Base-by-base conservation (phyloP, 495 filamentous ascomycete genomes). In the Daldinia decipiens region DNA sequence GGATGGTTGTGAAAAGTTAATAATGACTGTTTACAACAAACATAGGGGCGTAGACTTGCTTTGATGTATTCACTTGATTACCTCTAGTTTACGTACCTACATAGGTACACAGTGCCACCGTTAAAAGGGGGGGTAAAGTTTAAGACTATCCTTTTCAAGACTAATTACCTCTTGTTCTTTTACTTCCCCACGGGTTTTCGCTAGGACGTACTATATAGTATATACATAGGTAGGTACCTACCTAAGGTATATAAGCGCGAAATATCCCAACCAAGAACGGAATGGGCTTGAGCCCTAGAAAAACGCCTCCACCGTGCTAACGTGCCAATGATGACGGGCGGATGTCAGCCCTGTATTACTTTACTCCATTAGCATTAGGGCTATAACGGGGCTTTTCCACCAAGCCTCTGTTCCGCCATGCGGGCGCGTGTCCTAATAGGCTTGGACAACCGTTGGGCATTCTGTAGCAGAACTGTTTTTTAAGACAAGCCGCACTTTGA, bases 321-420 rank as follows among this genome's bases (percentile, higher is more conserved):
- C 57, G 63, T 64, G 67, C 59, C 63, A 72, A 67, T 67, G 55
- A 67, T 52, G 57, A 31, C 50, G 43, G n/a, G n/a, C 43, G 17
- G 45, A 55, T 40, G 55, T 64, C 62, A 65, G 67, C 67, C 67
- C 61, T 70, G 55, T 67, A 50, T 56, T 52, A 62, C 36, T 63
- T 43, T 19, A 13, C 59, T 56, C 31, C n/a, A n/a, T n/a, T n/a
- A n/a, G n/a, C 26, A 53, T 64, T 63, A 67, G 63, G 69, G 53
- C 53, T 71, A 55, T 43, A 57, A 67, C 26, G 59, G 62, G 59
- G 29, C 53, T 32, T 39, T 52, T 11, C 40, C 52, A 19, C 53
- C 57, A 39, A 55, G 62, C 40, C 24, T 58, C 62, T 62, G 62
- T 62, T 58, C 68, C 59, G 59, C 68, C 63, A 27, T 43, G 15